Evolutionary conservation across 140 eudicot species (phyloP).

Genomic region (Eryngium alpinum): DNA sequence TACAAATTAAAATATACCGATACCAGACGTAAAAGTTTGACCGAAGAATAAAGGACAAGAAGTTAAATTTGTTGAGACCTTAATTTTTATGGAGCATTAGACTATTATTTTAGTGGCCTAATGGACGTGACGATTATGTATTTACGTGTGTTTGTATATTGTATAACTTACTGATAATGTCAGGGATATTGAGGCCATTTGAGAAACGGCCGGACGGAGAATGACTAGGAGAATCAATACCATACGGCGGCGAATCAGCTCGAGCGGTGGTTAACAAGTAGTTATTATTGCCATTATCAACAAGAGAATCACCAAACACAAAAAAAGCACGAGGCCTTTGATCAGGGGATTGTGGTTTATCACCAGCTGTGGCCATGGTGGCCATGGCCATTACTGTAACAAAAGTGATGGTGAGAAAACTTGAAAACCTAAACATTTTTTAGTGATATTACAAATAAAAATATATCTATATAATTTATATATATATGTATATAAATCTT

Average conservation of each 20-base stretch:
- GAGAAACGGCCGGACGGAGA: slow-evolving; percentile 8
- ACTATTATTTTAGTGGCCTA: too few species aligned
- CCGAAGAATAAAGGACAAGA: too few species aligned
- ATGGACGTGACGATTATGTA: too few species aligned
- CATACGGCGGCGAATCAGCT: slow-evolving; percentile 10
- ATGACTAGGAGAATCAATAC: not conserved
- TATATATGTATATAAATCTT: too few species aligned
- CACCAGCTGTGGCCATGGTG: too few species aligned
- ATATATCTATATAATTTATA: too few species aligned
- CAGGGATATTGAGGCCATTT: slow-evolving; percentile 9
- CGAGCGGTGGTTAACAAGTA: slow-evolving; percentile 3
- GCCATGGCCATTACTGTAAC: not conserved
- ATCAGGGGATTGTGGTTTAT: not conserved
- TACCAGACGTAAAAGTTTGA: too few species aligned
- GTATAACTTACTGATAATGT: slow-evolving; percentile 4
- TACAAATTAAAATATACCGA: not conserved
- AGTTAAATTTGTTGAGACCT: too few species aligned
- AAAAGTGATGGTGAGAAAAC: not conserved
- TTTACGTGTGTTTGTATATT: too few species aligned
- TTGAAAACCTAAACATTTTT: not conserved
- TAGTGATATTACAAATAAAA: too few species aligned
- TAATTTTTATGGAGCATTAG: too few species aligned
- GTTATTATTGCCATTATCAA: slow-evolving; percentile 14
- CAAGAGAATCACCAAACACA: slow-evolving; percentile 2
- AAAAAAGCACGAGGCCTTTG: slow-evolving; percentile 16